phyloP scores from a whole-genome alignment of 1,284 basidiomycete genomes.

The Golubevia pallescens region DNA sequence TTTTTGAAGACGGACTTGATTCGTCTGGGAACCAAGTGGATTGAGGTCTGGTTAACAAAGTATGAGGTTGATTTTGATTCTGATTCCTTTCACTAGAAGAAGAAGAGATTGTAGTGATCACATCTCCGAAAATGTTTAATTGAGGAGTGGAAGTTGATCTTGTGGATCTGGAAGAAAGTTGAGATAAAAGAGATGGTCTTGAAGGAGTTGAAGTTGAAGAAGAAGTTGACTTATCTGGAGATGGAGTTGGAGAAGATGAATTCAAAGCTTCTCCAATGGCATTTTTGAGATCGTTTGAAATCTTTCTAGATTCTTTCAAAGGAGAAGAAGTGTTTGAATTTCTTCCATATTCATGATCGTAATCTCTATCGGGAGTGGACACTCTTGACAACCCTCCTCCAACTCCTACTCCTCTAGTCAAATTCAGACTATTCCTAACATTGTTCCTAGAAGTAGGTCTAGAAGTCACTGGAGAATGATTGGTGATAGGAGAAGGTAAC shows the following conservation, averaged over 20 bases:
- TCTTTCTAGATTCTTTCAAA: background rate
- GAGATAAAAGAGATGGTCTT: constrained; percentile 3
- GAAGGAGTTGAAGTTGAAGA: background rate
- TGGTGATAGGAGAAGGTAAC: too few relatives aligned
- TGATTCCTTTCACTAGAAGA: background rate
- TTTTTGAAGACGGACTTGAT: background rate
- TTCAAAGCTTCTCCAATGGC: background rate
- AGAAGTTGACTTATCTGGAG: constrained; percentile 1
- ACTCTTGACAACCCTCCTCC: too few relatives aligned
- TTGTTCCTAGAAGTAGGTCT: too few relatives aligned
- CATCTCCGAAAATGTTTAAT: background rate
- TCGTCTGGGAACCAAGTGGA: background rate
- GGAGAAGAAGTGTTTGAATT: background rate
- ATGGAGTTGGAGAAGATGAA: background rate
- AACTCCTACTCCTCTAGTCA: too few relatives aligned
- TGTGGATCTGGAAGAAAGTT: background rate
- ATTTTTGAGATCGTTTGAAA: background rate
- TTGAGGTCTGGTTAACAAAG: background rate
- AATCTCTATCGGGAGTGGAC: too few relatives aligned
- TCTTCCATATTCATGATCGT: too few relatives aligned
- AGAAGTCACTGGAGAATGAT: too few relatives aligned
- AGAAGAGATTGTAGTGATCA: background rate
- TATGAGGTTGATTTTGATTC: background rate
- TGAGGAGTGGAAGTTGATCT: background rate
- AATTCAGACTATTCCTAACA: too few relatives aligned